Percentiles rank a stretch among this genome's conserved stretches.
These are phyloP conservation scores for Arctium minus DNA, from an alignment of 129 eudicot species.

Conservation along the genomic window DNA sequence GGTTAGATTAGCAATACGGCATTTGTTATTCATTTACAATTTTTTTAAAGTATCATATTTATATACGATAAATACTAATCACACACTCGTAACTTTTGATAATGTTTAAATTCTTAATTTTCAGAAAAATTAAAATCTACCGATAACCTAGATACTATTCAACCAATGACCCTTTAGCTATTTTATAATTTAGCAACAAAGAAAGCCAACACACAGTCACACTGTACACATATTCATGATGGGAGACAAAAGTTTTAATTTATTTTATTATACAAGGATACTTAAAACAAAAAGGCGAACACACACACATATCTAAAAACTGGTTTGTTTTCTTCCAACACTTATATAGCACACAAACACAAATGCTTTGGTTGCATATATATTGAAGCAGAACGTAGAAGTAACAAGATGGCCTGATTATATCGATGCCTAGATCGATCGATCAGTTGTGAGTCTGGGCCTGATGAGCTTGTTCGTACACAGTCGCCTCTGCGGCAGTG, in stretches of 20 bases:
- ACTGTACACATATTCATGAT: background rate
- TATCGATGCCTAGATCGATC: background rate
- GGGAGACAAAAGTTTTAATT: background rate
- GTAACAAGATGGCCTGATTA: background rate
- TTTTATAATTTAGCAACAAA: too few species aligned
- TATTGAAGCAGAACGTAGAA: background rate
- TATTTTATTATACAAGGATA: background rate
- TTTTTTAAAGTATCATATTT: too few species aligned
- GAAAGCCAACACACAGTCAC: too few species aligned
- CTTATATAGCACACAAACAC: background rate
- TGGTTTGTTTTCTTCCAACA: background rate
- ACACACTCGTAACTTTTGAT: too few species aligned
- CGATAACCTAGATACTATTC: too few species aligned
- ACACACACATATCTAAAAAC: background rate
- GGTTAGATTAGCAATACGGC: too few species aligned
- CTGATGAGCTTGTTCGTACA: slow-evolving; percentile 27
- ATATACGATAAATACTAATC: too few species aligned
- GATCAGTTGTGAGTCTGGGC: slow-evolving; percentile 25
- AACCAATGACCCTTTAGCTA: background rate
- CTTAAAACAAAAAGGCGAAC: background rate
- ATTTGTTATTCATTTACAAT: too few species aligned
- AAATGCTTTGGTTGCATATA: background rate
- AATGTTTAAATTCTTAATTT: too few species aligned
- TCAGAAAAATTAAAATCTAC: too few species aligned
- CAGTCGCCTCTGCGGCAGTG: slow-evolving; percentile 25